Conservation (phyloP, 2,329 filamentous ascomycete genomes). For the Knoxdaviesia capensis region DNA sequence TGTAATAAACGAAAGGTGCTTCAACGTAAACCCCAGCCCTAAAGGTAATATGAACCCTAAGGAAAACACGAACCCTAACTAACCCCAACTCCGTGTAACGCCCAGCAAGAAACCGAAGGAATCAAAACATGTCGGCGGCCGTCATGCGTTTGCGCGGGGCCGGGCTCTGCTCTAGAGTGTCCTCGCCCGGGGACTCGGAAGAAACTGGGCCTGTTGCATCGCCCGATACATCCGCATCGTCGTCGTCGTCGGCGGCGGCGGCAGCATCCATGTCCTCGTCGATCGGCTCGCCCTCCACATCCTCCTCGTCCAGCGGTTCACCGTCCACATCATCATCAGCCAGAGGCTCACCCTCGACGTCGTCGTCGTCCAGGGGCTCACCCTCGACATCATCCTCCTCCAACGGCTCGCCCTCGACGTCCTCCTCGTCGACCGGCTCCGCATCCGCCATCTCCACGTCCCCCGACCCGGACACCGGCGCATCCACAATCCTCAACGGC, state of each 20-base stretch:
- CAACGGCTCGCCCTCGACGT: slow-evolving; percentile 26
- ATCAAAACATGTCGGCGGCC: slow-evolving; percentile 79
- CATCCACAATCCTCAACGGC: slow-evolving; percentile 1
- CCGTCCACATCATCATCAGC: slow-evolving; percentile 20
- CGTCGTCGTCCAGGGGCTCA: slow-evolving; percentile 17
- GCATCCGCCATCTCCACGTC: slow-evolving; percentile 21
- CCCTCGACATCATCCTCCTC: slow-evolving; percentile 25
- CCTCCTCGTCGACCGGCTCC: slow-evolving; percentile 22
- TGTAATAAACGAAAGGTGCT: too few species aligned
- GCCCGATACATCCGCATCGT: too few species aligned
- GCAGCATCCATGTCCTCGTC: slow-evolving; percentile 2
- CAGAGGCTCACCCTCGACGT: slow-evolving; percentile 24
- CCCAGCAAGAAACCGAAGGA: too few species aligned
- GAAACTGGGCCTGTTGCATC: slow-evolving; percentile 8
- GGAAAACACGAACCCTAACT: too few species aligned
- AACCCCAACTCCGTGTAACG: too few species aligned
- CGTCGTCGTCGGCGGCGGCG: too few species aligned
- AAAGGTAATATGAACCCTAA: too few species aligned
- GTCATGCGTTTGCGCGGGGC: slow-evolving; percentile 45
- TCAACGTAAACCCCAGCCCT: too few species aligned
- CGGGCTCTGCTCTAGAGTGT: too few species aligned
- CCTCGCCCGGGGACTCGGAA: slow-evolving; percentile 10
- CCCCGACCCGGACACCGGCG: slow-evolving; percentile 9
- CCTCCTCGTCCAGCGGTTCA: slow-evolving; percentile 23
- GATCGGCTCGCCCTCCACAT: slow-evolving; percentile 22